Evolutionary conservation across 2,329 filamentous ascomycete species (phyloP).

Genomic region (Xylaria sp.): DNA sequence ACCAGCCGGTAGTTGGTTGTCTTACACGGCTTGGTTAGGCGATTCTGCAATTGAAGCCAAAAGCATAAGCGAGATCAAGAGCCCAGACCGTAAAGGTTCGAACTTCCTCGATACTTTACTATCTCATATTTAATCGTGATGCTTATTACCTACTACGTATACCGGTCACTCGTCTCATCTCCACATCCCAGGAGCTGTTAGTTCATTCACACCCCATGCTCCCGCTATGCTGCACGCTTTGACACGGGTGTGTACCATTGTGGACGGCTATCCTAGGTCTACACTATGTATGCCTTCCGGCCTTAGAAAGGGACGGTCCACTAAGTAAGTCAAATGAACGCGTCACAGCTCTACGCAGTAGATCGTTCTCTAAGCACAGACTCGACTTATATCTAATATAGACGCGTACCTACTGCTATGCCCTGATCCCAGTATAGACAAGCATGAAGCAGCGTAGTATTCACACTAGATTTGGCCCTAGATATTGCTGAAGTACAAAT

Average conservation of each 20-base stretch:
- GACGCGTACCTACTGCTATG: neutral
- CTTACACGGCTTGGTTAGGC: conserved; percentile 21
- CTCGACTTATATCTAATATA: neutral
- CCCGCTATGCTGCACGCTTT: conserved; percentile 14
- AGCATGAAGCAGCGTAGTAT: neutral
- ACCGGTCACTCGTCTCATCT: neutral
- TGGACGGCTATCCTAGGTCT: conserved; percentile 18
- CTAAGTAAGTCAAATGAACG: neutral
- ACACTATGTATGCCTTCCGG: neutral
- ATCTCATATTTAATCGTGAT: neutral
- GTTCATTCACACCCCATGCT: neutral
- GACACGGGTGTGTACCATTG: conserved; percentile 6
- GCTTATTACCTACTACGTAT: neutral
- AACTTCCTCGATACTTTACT: neutral
- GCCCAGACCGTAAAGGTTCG: too few species aligned
- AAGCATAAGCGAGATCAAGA: conserved; percentile 9
- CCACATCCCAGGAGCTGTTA: too few species aligned
- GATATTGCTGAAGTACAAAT: neutral
- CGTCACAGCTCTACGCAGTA: neutral
- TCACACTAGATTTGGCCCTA: neutral
- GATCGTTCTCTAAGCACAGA: conserved; percentile 19
- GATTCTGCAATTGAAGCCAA: conserved; percentile 11
- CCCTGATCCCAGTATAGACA: neutral
- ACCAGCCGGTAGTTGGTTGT: conserved; percentile 18
- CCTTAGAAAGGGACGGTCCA: conserved; percentile 17